A percentile compares a stretch with the other conserved stretches of the same genome.
phyloP scores from a whole-genome alignment of 2,329 filamentous ascomycete genomes.

The Akanthomyces lecanii region DNA sequence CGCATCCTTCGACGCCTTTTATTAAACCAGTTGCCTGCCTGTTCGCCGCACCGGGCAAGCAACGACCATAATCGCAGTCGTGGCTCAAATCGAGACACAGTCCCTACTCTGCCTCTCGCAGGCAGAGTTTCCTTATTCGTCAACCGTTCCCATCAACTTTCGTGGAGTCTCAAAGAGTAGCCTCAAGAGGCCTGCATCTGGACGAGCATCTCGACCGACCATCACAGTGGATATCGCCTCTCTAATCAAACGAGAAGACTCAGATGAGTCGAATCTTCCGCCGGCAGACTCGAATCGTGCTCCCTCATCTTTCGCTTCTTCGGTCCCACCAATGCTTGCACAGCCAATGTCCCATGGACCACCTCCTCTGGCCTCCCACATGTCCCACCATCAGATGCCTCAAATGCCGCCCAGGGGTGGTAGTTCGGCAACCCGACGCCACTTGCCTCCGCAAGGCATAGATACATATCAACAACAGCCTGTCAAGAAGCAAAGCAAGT shows the following conservation, averaged over 20 bases:
- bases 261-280: conserved; percentile 57
- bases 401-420: neutral
- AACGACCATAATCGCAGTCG: conserved; percentile 29
- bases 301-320: conserved; percentile 29
- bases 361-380: conserved; percentile 14
- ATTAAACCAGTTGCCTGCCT: conserved; percentile 14
- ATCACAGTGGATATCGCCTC: conserved; percentile 93
- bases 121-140: conserved; percentile 35
- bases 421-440: neutral
- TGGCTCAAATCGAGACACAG: conserved; percentile 42
- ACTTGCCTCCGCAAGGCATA: conserved; percentile 34
- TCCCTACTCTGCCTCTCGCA: conserved; percentile 38
- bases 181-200: conserved; percentile 23
- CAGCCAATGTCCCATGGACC: conserved; percentile 14
- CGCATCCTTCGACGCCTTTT: neutral
- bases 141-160: conserved; percentile 11
- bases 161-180: neutral
- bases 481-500: conserved; percentile 94
- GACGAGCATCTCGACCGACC: conserved; percentile 24
- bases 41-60: conserved; percentile 15
- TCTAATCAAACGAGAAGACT: conserved; percentile 73
- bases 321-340: conserved; percentile 21
- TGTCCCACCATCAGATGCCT: conserved; percentile 9
- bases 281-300: conserved; percentile 20
- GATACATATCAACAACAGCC: conserved; percentile 60